Evolutionary conservation across 2,329 filamentous ascomycete species (phyloP), one percentile per base, ranked within the genome.

Genomic region (Cladosporium oxysporum): DNA sequence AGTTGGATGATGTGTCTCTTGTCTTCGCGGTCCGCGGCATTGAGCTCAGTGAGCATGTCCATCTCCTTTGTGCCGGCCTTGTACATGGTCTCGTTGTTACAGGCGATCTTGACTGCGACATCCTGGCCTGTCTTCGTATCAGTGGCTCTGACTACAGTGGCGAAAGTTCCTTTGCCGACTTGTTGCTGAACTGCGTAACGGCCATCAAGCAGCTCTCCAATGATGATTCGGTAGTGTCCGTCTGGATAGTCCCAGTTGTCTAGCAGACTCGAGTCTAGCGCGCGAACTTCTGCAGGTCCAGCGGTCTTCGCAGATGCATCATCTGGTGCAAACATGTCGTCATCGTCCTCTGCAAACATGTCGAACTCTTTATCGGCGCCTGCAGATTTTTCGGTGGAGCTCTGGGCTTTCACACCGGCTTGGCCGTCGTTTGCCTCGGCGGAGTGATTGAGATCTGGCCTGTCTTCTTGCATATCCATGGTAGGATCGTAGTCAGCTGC

Each of bases 51-150:
- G 57, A 99, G 81, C 70, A 98, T 97, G 50, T 92, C 91, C 76
- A 98, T 96, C 77, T 99, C 95, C 66, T 95, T 97, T 78, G 93
- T 89, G 23, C 93, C 95, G 55, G 93, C 93, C 78, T 97, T 97
- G 71, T 89, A 86, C 77, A 83, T 78, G 23, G 71, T 75, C 31
- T 76, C 93, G 74, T 99, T 98, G 78, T 96, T 96, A 69, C 95
- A 91, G 79, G 98, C 96, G 73, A 99, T 95, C 81, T 99, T 99
- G 84, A 99, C 91, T 28, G 95, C 95, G 35, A 98, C 93, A n/a
- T 91, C 78, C 71, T 87, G 86, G 66, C 74, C 75, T 55, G 85
- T 91, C 58, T 87, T 88, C 26, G 90, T 86, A 78, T 97, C 93
- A 69, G 87, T 85, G 26, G 95, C 95, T 69, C 92, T 89, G 62